Evolutionary conservation across 2,329 filamentous ascomycete genomes (phyloP).

Genomic region (Aplosporella prunicola): DNA sequence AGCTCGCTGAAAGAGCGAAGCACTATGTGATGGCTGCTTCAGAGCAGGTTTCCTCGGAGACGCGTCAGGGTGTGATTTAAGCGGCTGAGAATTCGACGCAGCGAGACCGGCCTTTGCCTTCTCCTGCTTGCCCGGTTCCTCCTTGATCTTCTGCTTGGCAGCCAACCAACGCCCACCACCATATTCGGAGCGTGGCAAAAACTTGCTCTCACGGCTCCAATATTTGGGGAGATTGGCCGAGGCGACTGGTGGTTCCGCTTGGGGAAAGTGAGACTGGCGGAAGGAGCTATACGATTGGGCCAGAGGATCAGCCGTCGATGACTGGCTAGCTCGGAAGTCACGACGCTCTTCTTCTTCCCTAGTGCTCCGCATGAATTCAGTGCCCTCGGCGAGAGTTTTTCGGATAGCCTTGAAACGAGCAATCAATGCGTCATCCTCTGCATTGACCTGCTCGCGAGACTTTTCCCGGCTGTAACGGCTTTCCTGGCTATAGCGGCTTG

Average conservation of each 20-base stretch:
- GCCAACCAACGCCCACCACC: slow-evolving; percentile 10
- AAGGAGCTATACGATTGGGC: slow-evolving; percentile 7
- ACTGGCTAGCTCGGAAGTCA: neutral
- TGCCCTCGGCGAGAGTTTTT: slow-evolving; percentile 18
- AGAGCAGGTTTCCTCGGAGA: neutral
- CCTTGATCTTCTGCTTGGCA: too few species aligned
- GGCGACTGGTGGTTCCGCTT: neutral
- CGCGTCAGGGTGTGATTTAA: neutral
- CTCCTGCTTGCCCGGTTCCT: neutral
- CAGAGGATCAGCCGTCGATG: slow-evolving; percentile 1
- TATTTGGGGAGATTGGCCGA: slow-evolving; percentile 3
- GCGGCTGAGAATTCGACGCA: neutral
- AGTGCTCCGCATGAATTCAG: slow-evolving; percentile 3
- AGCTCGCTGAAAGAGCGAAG: neutral
- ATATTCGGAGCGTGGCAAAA: slow-evolving; percentile 10
- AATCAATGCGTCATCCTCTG: slow-evolving; percentile 25
- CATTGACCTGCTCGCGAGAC: slow-evolving; percentile 13
- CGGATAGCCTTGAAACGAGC: slow-evolving; percentile 23
- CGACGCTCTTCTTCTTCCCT: slow-evolving; percentile 2
- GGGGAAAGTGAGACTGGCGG: slow-evolving; percentile 3
- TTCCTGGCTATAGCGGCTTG: slow-evolving; percentile 9
- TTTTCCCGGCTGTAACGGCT: too few species aligned
- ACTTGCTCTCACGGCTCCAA: slow-evolving; percentile 10
- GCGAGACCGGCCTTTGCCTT: neutral
- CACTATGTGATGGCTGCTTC: neutral